Base-by-base conservation (phyloP, 352 stramenopile species). In the Globisporangium viniferum region DNA sequence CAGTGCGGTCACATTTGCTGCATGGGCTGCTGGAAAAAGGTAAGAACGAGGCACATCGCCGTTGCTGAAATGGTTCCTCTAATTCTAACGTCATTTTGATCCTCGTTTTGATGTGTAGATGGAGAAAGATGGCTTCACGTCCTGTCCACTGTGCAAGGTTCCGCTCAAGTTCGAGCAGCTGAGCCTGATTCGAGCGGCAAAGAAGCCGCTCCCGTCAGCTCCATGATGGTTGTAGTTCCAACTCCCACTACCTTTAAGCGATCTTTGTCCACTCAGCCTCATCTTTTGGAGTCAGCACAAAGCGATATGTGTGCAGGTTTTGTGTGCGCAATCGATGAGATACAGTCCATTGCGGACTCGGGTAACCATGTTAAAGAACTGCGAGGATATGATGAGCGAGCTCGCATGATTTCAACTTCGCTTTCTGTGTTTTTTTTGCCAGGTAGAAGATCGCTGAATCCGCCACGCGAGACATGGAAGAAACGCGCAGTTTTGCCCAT, bases 1-100 rank as follows among this genome's bases (percentile, higher is more conserved):
- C 79, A 84, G 31, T 95, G 88, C 36, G 88, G 88, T 5, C 88
- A 95, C 66, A 92, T 95, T 71, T 95, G 88, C 68, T 95, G 88
- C 68, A 76, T 88, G 36, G 59, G 66, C 6, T 95, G 88, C 64
- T 95, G 88, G 88, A 87, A 92, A 81, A 93, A 92, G 86, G 86
- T 95, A 71, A 56, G 39, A 61, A 61, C 15, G 2, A 35, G 14
- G 2, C 24, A 3, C 29, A 18, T n/a, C 33, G 33, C 27, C 5
- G 44, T 8, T 24, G 46, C 2, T 58, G 54, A 18, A 44, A 8
- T 0, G 33, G 10, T 49, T 4, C 10, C 24, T 64, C 31, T 22
- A 9, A 22, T 5, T 46, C n/a, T 62, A n/a, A 62, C 18, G 44
- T 24, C 31, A 35, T 12, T 62, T 46, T 48, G 18, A 48, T 18